These are phyloP conservation scores for Sesbania bispinosa DNA, from an alignment of 306 rosid genomes.

Conservation along the genomic window DNA sequence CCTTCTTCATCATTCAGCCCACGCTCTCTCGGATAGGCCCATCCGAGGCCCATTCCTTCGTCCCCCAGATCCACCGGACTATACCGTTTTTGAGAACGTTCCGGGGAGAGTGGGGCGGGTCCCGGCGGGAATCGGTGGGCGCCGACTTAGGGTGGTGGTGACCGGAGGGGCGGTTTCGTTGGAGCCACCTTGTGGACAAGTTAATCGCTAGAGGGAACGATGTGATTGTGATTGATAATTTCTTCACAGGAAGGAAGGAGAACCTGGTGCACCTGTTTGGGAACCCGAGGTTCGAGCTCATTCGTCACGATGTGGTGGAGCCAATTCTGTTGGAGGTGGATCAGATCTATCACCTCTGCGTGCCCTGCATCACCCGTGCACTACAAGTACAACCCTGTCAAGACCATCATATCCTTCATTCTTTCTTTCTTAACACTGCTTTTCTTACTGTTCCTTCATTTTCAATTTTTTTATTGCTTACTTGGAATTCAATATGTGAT, in stretches of 20 bases:
- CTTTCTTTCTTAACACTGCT: too few relatives aligned
- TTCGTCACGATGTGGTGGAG: constrained; percentile 89
- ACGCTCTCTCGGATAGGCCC: constrained; percentile 65
- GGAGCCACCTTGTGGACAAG: constrained; percentile 86
- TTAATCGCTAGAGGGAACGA: constrained; percentile 69
- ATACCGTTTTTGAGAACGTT: background rate
- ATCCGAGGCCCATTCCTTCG: constrained; percentile 35
- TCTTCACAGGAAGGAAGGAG: constrained; percentile 81
- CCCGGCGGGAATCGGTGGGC: constrained; percentile 52
- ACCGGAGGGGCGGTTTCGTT: constrained; percentile 94
- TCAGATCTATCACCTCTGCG: constrained; percentile 98
- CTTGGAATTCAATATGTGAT: too few relatives aligned
- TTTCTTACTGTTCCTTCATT: too few relatives aligned
- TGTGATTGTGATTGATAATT: constrained; percentile 82
- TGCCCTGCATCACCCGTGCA: constrained; percentile 96
- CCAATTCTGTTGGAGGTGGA: constrained; percentile 89
- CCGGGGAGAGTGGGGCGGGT: constrained; percentile 42
- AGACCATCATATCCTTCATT: constrained; percentile 82
- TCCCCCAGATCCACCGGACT: too few relatives aligned
- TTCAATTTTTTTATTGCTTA: too few relatives aligned
- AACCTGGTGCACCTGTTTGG: constrained; percentile 73
- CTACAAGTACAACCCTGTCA: constrained; percentile 86
- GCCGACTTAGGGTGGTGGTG: constrained; percentile 65
- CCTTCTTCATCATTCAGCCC: constrained; percentile 86
- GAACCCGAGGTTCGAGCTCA: constrained; percentile 80